Percentiles rank a stretch among this genome's conserved stretches.
phyloP scores from a whole-genome alignment of 805 yeast species.

The Clavispora asparagi region DNA sequence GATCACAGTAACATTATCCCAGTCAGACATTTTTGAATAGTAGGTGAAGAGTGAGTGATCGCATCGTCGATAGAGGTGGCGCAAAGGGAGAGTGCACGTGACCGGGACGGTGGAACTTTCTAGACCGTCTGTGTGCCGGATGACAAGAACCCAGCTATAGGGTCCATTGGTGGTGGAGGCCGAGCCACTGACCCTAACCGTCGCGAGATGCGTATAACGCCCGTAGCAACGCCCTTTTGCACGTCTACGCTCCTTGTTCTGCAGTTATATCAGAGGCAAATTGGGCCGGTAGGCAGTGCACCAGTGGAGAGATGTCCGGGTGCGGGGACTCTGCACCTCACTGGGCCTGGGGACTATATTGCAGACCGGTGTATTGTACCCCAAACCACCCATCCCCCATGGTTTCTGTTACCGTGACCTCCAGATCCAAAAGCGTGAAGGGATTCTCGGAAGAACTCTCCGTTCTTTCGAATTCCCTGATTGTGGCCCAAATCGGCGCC shows the following conservation, averaged over 20 bases:
- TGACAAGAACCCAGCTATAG: too few relatives aligned
- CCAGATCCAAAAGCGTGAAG: conserved; percentile 57
- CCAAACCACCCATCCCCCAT: conserved; percentile 15
- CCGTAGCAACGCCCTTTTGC: too few relatives aligned
- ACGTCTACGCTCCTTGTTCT: too few relatives aligned
- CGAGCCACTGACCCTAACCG: too few relatives aligned
- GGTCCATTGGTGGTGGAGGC: too few relatives aligned
- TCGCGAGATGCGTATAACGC: too few relatives aligned
- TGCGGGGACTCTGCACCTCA: too few relatives aligned
- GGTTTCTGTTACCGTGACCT: conserved; percentile 46
- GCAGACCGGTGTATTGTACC: too few relatives aligned
- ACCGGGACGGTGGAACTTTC: background rate
- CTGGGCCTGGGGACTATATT: too few relatives aligned
- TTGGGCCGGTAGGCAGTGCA: too few relatives aligned
- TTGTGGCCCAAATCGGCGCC: conserved; percentile 40
- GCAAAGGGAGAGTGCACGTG: background rate
- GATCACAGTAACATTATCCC: conserved; percentile 88
- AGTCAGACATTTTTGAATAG: conserved; percentile 51
- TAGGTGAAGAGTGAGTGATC: conserved; percentile 1
- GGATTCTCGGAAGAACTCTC: conserved; percentile 39
- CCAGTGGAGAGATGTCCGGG: too few relatives aligned
- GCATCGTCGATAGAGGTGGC: background rate
- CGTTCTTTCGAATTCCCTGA: conserved; percentile 32
- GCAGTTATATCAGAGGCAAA: too few relatives aligned
- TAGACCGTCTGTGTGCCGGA: background rate